Evolutionary conservation across 116 monocot species (phyloP).

Genomic region (Posidonia oceanica): DNA sequence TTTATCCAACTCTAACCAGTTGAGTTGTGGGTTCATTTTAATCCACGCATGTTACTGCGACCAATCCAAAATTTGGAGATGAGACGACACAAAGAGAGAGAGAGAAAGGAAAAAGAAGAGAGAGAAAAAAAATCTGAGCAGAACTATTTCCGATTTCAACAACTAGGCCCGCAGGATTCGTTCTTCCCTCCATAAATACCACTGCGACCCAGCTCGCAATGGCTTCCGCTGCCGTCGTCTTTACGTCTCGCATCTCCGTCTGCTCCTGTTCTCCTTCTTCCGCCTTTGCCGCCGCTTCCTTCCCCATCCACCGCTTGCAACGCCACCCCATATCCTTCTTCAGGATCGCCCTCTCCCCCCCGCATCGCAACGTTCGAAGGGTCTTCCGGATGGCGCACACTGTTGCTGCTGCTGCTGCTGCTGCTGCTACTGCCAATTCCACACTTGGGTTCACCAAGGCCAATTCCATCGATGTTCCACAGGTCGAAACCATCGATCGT

Average conservation of each 20-base stretch:
- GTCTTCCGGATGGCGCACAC: conserved; percentile 26
- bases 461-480: conserved; percentile 41
- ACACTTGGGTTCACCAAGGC: conserved; percentile 83
- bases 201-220: neutral
- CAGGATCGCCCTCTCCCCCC: neutral
- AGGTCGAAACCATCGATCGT: conserved; percentile 25
- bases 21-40: too few relatives aligned
- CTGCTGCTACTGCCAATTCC: neutral
- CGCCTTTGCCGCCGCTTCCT: conserved; percentile 2
- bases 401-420: conserved; percentile 3
- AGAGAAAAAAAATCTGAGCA: too few relatives aligned
- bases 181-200: conserved; percentile 7
- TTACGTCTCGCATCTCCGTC: conserved; percentile 19
- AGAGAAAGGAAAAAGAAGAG: too few relatives aligned
- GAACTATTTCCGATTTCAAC: too few relatives aligned
- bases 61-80: too few relatives aligned
- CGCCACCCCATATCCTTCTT: conserved; percentile 3
- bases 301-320: neutral
- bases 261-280: conserved; percentile 3
- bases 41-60: too few relatives aligned
- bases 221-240: conserved; percentile 11
- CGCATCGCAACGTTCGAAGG: too few relatives aligned
- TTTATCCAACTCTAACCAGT: too few relatives aligned
- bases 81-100: too few relatives aligned
- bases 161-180: too few relatives aligned